These are phyloP conservation scores for Fragilaria crotonensis DNA, from an alignment of 108 stramenopile genomes.

Conservation along the genomic window DNA sequence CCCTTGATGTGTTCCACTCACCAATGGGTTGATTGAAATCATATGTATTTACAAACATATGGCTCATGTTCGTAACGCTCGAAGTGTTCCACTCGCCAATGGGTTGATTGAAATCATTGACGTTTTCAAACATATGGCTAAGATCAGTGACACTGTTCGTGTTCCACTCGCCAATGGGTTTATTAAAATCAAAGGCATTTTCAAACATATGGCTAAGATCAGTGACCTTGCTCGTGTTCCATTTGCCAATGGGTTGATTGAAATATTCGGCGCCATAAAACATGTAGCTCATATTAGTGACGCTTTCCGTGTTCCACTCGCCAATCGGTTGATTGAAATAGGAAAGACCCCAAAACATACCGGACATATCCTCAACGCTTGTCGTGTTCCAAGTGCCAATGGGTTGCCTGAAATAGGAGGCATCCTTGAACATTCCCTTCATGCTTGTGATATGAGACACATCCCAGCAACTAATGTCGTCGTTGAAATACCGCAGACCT, in stretches of 20 bases:
- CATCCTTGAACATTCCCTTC: slow-evolving; percentile 13
- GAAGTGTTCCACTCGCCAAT: slow-evolving; percentile 26
- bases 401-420: slow-evolving; percentile 31
- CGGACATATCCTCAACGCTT: slow-evolving; percentile 16
- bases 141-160: background rate
- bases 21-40: slow-evolving; percentile 14
- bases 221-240: slow-evolving; percentile 19
- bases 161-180: background rate
- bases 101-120: slow-evolving; percentile 31
- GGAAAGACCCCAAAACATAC: slow-evolving; percentile 17
- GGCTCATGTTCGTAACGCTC: slow-evolving; percentile 8
- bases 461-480: too few species aligned
- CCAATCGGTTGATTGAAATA: slow-evolving; percentile 23
- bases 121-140: slow-evolving; percentile 12
- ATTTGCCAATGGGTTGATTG: slow-evolving; percentile 29
- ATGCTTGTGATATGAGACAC: slow-evolving; percentile 6
- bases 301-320: background rate
- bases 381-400: slow-evolving; percentile 25
- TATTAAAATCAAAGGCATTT: background rate
- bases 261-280: slow-evolving; percentile 9
- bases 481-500: too few species aligned
- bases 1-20: slow-evolving; percentile 18
- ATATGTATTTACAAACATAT: slow-evolving; percentile 10
- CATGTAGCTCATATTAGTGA: slow-evolving; percentile 1
- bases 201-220: background rate